Conservation (phyloP, 78 protist species). For the Neovahlkampfia damariscottae region DNA sequence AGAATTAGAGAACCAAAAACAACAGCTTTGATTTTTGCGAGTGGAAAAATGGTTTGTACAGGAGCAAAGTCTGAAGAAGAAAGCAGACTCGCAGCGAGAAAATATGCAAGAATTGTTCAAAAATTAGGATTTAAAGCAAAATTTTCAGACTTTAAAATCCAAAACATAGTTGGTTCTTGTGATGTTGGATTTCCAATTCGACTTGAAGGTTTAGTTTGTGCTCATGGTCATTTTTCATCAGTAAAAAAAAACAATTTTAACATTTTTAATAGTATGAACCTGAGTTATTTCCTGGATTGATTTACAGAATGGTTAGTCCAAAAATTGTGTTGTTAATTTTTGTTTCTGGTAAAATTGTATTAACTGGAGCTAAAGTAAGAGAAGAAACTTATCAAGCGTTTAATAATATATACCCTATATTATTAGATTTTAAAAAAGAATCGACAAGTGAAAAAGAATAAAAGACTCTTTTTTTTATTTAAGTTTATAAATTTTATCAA, state of each 20-base stretch:
- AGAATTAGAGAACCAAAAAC: constrained; percentile 90
- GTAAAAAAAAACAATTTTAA: background rate
- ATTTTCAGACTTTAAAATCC: constrained; percentile 66
- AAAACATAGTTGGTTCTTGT: constrained; percentile 85
- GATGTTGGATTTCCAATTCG: constrained; percentile 85
- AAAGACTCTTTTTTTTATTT: background rate
- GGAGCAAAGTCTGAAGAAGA: constrained; percentile 88
- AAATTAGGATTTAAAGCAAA: background rate
- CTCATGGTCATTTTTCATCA: constrained; percentile 44
- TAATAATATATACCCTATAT: background rate
- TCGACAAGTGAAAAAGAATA: no score
- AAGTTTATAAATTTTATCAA: background rate
- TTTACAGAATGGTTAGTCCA: constrained; percentile 76
- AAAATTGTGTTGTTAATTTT: constrained; percentile 83
- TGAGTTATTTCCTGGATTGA: constrained; percentile 90
- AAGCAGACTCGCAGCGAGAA: constrained; percentile 71
- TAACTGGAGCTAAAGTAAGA: constrained; percentile 85
- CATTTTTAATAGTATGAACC: constrained; percentile 77
- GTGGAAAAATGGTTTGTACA: constrained; percentile 90
- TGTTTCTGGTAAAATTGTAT: constrained; percentile 91
- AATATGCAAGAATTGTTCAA: constrained; percentile 85
- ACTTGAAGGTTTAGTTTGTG: constrained; percentile 56
- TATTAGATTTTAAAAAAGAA: background rate
- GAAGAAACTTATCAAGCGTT: background rate
- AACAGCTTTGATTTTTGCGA: constrained; percentile 81